Evolutionary conservation across 148 eudicot species (phyloP).

Genomic region (Rhododendron williamsianum): DNA sequence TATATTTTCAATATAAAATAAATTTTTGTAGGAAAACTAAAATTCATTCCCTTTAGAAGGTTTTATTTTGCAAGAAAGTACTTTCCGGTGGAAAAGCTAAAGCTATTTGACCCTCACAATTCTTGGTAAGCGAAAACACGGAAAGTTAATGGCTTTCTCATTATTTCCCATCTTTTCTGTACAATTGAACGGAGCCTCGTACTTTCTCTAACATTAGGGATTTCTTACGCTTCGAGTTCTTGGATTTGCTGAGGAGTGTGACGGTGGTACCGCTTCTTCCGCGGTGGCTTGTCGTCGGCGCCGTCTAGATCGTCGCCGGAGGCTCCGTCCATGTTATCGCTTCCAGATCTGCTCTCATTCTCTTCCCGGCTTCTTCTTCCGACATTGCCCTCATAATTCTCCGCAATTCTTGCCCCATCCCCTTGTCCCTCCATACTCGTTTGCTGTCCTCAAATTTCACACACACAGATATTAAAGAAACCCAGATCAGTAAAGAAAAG

Average conservation of each 20-base stretch:
- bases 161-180: not conserved
- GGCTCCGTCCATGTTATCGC: slow-evolving; percentile 80
- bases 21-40: not conserved
- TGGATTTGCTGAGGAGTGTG: slow-evolving; percentile 99
- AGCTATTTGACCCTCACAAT: not conserved
- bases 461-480: not conserved
- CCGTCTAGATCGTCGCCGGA: slow-evolving; percentile 88
- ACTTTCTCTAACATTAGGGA: not conserved
- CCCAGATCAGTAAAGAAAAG: not conserved
- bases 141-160: not conserved
- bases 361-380: slow-evolving; percentile 64
- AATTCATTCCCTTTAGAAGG: too few species aligned
- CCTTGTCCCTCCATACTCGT: slow-evolving; percentile 55
- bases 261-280: slow-evolving; percentile 90
- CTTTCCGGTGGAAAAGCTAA: too few species aligned
- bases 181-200: not conserved
- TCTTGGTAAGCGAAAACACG: not conserved
- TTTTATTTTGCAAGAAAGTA: too few species aligned
- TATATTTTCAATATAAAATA: not conserved
- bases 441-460: slow-evolving; percentile 31
- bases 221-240: slow-evolving; percentile 85
- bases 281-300: slow-evolving; percentile 53
- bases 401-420: slow-evolving; percentile 35
- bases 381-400: slow-evolving; percentile 37
- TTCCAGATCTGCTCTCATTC: slow-evolving; percentile 96